phyloP scores from a whole-genome alignment of 148 eudicot species.

The Pharnaceum exiguum region DNA sequence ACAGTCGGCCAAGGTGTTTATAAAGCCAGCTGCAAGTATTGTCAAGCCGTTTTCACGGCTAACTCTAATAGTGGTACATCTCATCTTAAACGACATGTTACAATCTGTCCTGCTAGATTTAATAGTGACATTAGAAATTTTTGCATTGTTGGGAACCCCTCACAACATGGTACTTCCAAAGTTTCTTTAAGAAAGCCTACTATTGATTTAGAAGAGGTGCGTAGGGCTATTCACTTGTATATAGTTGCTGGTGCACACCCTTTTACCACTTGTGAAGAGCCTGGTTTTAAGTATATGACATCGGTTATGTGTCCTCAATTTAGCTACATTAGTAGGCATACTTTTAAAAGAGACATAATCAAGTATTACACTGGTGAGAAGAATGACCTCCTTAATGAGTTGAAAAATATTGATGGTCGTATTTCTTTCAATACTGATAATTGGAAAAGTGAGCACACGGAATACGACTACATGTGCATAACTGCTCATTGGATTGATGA shows the following conservation, averaged over 20 bases:
- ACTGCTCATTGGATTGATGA: too few relatives aligned
- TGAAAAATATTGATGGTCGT: too few relatives aligned
- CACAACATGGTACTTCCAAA: not conserved
- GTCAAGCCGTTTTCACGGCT: not conserved
- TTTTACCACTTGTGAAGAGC: slow-evolving; percentile 7
- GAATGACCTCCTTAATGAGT: too few relatives aligned
- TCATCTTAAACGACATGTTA: slow-evolving; percentile 3
- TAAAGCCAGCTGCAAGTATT: not conserved
- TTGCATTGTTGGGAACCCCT: too few relatives aligned
- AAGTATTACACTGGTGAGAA: too few relatives aligned
- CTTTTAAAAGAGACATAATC: too few relatives aligned
- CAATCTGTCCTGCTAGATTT: not conserved
- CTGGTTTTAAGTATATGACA: not conserved
- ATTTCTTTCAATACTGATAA: too few relatives aligned
- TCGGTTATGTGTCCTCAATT: not conserved
- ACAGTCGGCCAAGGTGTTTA: too few relatives aligned
- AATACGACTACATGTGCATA: too few relatives aligned
- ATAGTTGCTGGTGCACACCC: slow-evolving; percentile 3
- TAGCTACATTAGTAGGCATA: not conserved
- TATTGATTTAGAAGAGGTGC: slow-evolving; percentile 3
- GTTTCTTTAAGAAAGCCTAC: not conserved
- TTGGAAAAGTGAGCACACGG: too few relatives aligned
- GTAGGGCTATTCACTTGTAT: not conserved
- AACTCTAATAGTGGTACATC: slow-evolving; percentile 1
- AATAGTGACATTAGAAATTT: not conserved